Conservation (phyloP, 2,329 filamentous ascomycete genomes). For the Aspergillus brunneoviolaceus region DNA sequence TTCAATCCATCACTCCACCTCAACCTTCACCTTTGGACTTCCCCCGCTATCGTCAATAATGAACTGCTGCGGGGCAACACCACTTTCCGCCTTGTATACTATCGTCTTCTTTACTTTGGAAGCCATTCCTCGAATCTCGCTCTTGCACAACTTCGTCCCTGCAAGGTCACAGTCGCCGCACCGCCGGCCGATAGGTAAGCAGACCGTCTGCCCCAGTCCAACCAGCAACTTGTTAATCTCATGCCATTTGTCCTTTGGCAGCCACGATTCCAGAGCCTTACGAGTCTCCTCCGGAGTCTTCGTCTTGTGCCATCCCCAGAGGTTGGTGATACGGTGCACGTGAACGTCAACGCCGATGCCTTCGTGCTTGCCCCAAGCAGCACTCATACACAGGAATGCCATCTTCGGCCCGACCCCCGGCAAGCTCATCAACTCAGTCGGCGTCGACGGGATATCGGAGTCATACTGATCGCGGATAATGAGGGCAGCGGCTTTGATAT, state of each 20-base stretch:
- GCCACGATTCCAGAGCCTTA: constrained; percentile 72
- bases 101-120: constrained; percentile 38
- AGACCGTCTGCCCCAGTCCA: constrained; percentile 83
- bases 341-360: constrained; percentile 95
- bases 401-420: constrained; percentile 94
- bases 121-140: constrained; percentile 66
- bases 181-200: constrained; percentile 71
- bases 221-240: constrained; percentile 90
- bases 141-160: constrained; percentile 70
- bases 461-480: constrained; percentile 69
- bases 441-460: constrained; percentile 77
- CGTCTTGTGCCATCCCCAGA: constrained; percentile 88
- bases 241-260: constrained; percentile 81
- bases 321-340: constrained; percentile 89
- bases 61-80: too few species aligned
- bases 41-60: too few species aligned
- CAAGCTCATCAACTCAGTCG: constrained; percentile 71
- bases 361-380: constrained; percentile 66
- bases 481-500: constrained; percentile 71
- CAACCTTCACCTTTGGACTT: constrained; percentile 14
- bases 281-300: constrained; percentile 81
- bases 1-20: constrained; percentile 22
- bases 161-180: constrained; percentile 88
- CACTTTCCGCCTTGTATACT: background rate
- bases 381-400: constrained; percentile 83